Evolutionary conservation across 2,329 filamentous ascomycete species (phyloP).

Genomic region (Nemania diffusa): DNA sequence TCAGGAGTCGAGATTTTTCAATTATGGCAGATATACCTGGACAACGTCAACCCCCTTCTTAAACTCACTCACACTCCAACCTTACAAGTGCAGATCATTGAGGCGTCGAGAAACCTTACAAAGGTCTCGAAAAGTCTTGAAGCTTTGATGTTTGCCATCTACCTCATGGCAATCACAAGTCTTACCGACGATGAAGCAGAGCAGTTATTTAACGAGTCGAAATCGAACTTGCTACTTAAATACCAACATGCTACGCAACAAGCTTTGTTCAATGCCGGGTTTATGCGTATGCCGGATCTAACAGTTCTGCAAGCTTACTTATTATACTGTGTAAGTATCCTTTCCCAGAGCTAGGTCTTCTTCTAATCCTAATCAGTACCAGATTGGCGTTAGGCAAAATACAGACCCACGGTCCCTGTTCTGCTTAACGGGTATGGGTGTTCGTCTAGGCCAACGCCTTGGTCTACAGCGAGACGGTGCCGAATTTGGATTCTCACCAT

Average conservation of each 20-base stretch:
- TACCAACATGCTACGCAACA: constrained; percentile 71
- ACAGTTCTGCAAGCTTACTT: constrained; percentile 74
- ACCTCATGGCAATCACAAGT: constrained; percentile 67
- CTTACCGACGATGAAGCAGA: constrained; percentile 65
- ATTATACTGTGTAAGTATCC: constrained; percentile 67
- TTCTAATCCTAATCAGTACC: constrained; percentile 44
- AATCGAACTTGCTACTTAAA: constrained; percentile 59
- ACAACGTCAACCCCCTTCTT: constrained; percentile 75
- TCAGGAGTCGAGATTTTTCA: constrained; percentile 68
- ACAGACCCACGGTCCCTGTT: constrained; percentile 70
- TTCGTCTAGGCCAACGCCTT: constrained; percentile 74
- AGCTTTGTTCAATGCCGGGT: constrained; percentile 72
- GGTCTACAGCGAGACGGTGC: constrained; percentile 73
- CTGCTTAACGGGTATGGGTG: constrained; percentile 70
- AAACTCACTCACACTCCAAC: constrained; percentile 75
- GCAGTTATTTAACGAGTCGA: constrained; percentile 64
- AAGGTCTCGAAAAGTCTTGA: constrained; percentile 68
- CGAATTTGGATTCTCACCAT: constrained; percentile 62
- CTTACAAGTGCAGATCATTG: constrained; percentile 71
- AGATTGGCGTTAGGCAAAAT: constrained; percentile 67
- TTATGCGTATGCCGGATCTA: constrained; percentile 73
- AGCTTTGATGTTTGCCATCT: constrained; percentile 75
- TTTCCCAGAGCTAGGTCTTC: background rate
- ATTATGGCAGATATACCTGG: constrained; percentile 76
- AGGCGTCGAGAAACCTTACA: constrained; percentile 65